Conservation (phyloP, 2,329 filamentous ascomycete genomes). For the Grosmannia penicillata region DNA sequence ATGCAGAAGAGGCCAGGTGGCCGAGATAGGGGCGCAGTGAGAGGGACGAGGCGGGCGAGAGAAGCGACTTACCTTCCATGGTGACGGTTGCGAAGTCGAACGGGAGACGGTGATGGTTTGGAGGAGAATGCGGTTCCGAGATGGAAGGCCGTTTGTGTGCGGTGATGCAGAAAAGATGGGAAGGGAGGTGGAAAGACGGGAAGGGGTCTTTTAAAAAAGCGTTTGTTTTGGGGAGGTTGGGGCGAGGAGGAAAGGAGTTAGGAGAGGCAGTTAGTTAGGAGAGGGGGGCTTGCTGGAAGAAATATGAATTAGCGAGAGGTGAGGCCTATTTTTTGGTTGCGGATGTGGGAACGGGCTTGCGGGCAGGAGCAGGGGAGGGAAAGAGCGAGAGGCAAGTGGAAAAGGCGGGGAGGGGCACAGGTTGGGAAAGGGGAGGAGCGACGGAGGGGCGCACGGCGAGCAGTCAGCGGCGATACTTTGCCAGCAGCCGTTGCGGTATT, state of each 20-base stretch:
- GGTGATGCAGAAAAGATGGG: background rate
- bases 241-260: slow-evolving; percentile 4
- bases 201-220: background rate
- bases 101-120: slow-evolving; percentile 17
- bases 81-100: slow-evolving; percentile 27
- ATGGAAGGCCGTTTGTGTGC: background rate
- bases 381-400: background rate
- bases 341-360: slow-evolving; percentile 3
- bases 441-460: background rate
- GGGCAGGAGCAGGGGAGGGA: background rate
- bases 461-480: too few species aligned
- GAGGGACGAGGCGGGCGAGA: background rate
- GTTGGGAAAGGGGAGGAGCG: background rate
- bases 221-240: slow-evolving; percentile 9
- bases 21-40: background rate
- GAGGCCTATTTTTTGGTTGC: slow-evolving; percentile 8
- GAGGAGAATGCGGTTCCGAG: slow-evolving; percentile 3
- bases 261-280: slow-evolving; percentile 1
- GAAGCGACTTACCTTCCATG: slow-evolving; percentile 34
- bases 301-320: slow-evolving; percentile 6
- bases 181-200: slow-evolving; percentile 1
- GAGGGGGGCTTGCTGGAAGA: slow-evolving; percentile 3
- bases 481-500: too few species aligned
- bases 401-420: slow-evolving; percentile 6
- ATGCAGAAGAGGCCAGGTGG: background rate